Base-by-base conservation (phyloP, 2,329 filamentous ascomycete genomes). In the Cladophialophora immunda region DNA sequence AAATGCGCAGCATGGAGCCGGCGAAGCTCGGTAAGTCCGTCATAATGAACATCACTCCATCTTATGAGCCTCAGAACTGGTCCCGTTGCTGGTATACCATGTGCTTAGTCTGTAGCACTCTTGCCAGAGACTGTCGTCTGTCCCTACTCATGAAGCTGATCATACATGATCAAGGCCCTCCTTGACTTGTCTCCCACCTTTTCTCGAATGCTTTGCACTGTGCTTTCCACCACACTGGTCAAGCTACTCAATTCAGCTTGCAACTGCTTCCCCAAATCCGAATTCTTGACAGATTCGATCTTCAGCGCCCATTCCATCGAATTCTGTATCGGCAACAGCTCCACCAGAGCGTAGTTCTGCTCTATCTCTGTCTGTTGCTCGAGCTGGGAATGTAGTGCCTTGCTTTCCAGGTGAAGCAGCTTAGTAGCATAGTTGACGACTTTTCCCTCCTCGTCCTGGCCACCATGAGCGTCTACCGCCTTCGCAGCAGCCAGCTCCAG, bases 161-260 rank as follows among this genome's bases (percentile, higher is more conserved):
- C 60, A 62, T 71, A 71, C 65, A 71, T 68, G 52, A 45, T 17
- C 22, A 67, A 34, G 27, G 60, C 62, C 58, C 69, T 62, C 59
- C 69, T 62, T 84, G 87, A 34, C 38, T 57, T 63, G 25, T 68
- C 65, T 27, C 54, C 56, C 22, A 64, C 68, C 13, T 59, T 50
- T 19, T 69, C 60, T 13, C 65, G 59, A 8, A 69, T 45, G 60
- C 77, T 75, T 58, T 84, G 82, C 55, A 89, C 81, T 53, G 87
- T 83, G 73, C 81, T 84, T 38, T 83, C 84, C 22, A 92, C 81
- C 68, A 86, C 71, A 19, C 71, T 67, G 32, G 75, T 65, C 6
- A 72, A 68, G 7, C 63, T 65, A 65, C 73, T 72, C 60, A 80
- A 66, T 13, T 65, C 59, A 11, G 68, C 56, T 6, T 68, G 60